phyloP scores from a whole-genome alignment of 2,329 filamentous ascomycete species.

The Dothistroma septosporum region DNA sequence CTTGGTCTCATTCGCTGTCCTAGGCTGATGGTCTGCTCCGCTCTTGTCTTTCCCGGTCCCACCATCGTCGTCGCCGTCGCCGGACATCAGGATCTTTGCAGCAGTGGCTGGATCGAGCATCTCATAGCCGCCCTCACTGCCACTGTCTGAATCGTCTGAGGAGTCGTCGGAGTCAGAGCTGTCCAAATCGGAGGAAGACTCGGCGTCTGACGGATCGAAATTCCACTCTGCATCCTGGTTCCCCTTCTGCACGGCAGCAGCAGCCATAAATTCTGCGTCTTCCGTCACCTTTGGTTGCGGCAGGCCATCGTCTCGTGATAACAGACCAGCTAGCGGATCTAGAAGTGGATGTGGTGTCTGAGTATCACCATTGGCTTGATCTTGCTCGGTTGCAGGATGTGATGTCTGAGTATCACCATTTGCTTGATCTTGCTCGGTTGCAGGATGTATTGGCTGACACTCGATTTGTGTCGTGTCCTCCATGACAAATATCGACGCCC shows the following conservation, averaged over 20 bases:
- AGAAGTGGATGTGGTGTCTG: not conserved
- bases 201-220: slow-evolving; percentile 57
- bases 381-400: not conserved
- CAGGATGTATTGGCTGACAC: slow-evolving; percentile 1
- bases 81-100: slow-evolving; percentile 78
- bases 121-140: slow-evolving; percentile 60
- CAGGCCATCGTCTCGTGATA: slow-evolving; percentile 6
- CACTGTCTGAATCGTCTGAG: slow-evolving; percentile 49
- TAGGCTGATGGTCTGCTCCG: slow-evolving; percentile 48
- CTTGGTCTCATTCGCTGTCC: slow-evolving; percentile 76
- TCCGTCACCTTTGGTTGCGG: slow-evolving; percentile 27
- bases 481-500: slow-evolving; percentile 9
- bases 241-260: slow-evolving; percentile 44
- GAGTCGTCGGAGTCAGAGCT: slow-evolving; percentile 30
- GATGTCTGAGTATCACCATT: not conserved
- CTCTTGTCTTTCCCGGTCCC: slow-evolving; percentile 50
- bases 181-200: slow-evolving; percentile 55
- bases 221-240: slow-evolving; percentile 75
- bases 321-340: slow-evolving; percentile 4
- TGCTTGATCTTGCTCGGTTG: not conserved
- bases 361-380: not conserved
- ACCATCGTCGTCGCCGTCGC: slow-evolving; percentile 74
- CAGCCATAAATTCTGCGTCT: slow-evolving; percentile 43
- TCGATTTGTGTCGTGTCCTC: slow-evolving; percentile 18
- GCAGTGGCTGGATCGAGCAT: slow-evolving; percentile 77